Percentiles rank a stretch among this genome's conserved stretches.
phyloP scores from a whole-genome alignment of 2,329 filamentous ascomycete genomes.

The Arthrobotrys sphaeroides region DNA sequence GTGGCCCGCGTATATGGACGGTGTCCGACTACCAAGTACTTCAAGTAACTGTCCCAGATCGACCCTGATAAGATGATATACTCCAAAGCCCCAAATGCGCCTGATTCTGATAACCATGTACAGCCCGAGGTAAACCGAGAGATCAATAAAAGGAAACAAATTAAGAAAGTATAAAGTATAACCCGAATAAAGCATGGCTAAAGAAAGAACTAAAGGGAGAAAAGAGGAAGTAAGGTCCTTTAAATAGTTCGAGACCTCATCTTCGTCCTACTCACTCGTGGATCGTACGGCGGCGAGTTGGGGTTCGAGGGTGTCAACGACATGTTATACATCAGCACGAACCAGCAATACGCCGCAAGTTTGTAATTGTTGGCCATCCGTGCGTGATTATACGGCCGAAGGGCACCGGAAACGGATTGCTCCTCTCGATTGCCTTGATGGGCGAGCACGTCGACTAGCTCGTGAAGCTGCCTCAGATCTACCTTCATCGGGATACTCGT shows the following conservation, averaged over 20 bases:
- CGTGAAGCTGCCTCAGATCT: constrained; percentile 42
- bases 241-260: constrained; percentile 36
- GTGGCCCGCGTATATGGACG: not conserved
- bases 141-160: not conserved
- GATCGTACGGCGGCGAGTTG: not conserved
- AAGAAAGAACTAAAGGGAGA: not conserved
- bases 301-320: constrained; percentile 17
- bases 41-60: constrained; percentile 1
- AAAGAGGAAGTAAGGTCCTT: not conserved
- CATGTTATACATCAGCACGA: constrained; percentile 52
- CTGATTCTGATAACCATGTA: constrained; percentile 20
- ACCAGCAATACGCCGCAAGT: constrained; percentile 38
- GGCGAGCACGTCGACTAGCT: constrained; percentile 29
- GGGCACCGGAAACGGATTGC: constrained; percentile 2
- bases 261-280: constrained; percentile 20
- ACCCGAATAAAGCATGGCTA: not conserved
- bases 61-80: constrained; percentile 6
- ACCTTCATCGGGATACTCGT: constrained; percentile 45
- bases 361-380: constrained; percentile 43
- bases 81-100: constrained; percentile 14
- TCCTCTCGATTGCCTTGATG: not conserved
- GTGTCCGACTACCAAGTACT: not conserved
- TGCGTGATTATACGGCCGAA: constrained; percentile 46
- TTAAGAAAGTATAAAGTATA: not conserved
- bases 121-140: constrained; percentile 2